Evolutionary conservation across 139 green algal species (phyloP), one percentile per base, ranked within the genome.

Genomic region (Coccomyxa sp.): DNA sequence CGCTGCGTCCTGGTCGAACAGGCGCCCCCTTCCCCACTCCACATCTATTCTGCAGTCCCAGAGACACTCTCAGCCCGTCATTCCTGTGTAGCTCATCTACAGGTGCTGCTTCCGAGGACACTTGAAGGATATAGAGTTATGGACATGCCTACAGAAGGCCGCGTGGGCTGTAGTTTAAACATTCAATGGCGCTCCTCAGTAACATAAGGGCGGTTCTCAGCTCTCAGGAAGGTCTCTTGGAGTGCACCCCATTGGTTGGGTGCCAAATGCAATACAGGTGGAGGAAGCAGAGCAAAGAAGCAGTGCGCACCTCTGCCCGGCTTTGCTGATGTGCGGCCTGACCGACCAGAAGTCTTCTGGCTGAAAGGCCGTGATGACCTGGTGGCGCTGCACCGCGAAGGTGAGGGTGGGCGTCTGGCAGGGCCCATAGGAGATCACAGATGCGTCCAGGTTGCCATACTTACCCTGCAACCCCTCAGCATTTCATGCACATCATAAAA

Each of bases 321-420:
- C 85, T 80, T 91, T 90, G 27, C 40, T 74, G 9, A 84, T 77
- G 14, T 81, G 68, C 5, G 87, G 83, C 27, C 81, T 68, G 16
- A 96, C 85, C 33, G 84, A 79, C 92, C 92, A 96, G 79, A 91
- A 96, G 8, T 88, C 85, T 81, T 96, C 90, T 1, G 91, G 90
- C 84, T 94, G 86, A 70, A 96, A 96, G 29, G 70, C 74, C 5
- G 76, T 75, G 50, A 94, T 92, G 39, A 68, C 78, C 76, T 94
- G 89, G 76, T 95, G 90, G 5, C 91, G 83, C 81, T 95, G 89
- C 27, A 96, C 92, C 70, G 86, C 92, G 79, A 96, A 97, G 68
- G 86, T 88, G n/a, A 97, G 87, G 0, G 93, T 97, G 40, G 93
- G 92, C 1, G 91, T 97, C 84, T 97, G 93, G 82, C 93, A 97